Base-by-base conservation (phyloP, 2,329 filamentous ascomycete genomes). In the Epichloe brachyelytri region DNA sequence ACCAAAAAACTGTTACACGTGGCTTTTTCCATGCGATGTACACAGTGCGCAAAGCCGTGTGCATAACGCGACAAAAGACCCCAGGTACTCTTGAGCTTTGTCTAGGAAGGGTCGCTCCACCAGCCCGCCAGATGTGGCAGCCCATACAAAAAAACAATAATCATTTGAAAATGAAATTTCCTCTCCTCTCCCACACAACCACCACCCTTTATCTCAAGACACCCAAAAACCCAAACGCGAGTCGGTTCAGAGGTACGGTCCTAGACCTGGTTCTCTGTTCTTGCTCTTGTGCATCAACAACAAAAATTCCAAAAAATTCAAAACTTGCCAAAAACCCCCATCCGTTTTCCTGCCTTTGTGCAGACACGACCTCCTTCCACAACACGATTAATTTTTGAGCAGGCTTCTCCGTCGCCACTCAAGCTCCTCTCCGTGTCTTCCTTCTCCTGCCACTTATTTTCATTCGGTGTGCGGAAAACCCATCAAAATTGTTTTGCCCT, bases 261-360 rank as follows among this genome's bases (percentile, higher is more conserved):
- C 66, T 74, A 73, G 75, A 76, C 71, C 75, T 74, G 70, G 65
- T 71, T 76, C 72, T 77, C 74, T 80, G 76, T 76, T 74, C 76
- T 77, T 73, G 70, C 71, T 72, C 73, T 71, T 74, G 70, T 71
- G 71, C 64, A 60, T 64, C 67, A 68, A 65, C 67, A 66, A 68
- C 64, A 71, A 70, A 77, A 77, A 76, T 68, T 69, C 63, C 67
- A 75, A 79, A 80, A 80, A 81, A 62, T 64, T 69, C 70, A 74
- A 78, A 80, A 79, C 69, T 67, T 66, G 57, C 63, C 64, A 71
- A 71, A 78, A 80, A 75, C 82, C 76, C 72, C 75, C 70, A 70
- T 74, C 55, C 19, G 51, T 54, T 53, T 52, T 60, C 57, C 56
- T 57, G 55, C 61, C 56, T 61, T 49, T 51, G 62, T 58, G 56